Evolutionary conservation across 2,329 filamentous ascomycete genomes (phyloP).

Genomic region (Trichoderma afroharzianum): DNA sequence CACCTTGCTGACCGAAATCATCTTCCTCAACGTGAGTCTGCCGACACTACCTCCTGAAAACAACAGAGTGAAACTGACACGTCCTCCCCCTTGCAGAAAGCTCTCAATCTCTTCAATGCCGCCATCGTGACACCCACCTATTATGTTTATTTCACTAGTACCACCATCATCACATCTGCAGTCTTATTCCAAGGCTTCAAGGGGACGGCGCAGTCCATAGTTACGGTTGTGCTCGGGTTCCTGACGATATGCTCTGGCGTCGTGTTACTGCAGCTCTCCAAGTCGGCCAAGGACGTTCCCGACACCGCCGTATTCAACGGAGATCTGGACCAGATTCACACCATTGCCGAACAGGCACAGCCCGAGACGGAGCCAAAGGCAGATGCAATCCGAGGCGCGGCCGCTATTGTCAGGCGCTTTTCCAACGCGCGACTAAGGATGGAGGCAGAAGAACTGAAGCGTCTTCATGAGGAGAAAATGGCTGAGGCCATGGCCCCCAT

Average conservation of each 20-base stretch:
- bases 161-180: constrained; percentile 90
- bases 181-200: constrained; percentile 94
- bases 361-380: constrained; percentile 96
- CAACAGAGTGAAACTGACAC: not conserved
- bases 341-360: constrained; percentile 91
- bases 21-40: constrained; percentile 86
- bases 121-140: constrained; percentile 97
- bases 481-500: constrained; percentile 69
- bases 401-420: constrained; percentile 80
- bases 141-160: constrained; percentile 96
- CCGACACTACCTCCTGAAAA: not conserved
- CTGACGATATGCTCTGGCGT: constrained; percentile 91
- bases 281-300: constrained; percentile 95
- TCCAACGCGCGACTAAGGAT: constrained; percentile 72
- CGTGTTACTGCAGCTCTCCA: constrained; percentile 89
- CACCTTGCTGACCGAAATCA: constrained; percentile 90
- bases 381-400: constrained; percentile 88
- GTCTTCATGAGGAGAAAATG: constrained; percentile 74
- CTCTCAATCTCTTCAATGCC: constrained; percentile 93
- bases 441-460: constrained; percentile 74
- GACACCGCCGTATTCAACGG: constrained; percentile 89
- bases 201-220: constrained; percentile 73
- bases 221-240: constrained; percentile 90
- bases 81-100: constrained; percentile 67
- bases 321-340: constrained; percentile 90